Percentiles rank a stretch among this genome's conserved stretches.
phyloP scores from a whole-genome alignment of 306 rosid genomes.

The Chamaecrista fasciculata region DNA sequence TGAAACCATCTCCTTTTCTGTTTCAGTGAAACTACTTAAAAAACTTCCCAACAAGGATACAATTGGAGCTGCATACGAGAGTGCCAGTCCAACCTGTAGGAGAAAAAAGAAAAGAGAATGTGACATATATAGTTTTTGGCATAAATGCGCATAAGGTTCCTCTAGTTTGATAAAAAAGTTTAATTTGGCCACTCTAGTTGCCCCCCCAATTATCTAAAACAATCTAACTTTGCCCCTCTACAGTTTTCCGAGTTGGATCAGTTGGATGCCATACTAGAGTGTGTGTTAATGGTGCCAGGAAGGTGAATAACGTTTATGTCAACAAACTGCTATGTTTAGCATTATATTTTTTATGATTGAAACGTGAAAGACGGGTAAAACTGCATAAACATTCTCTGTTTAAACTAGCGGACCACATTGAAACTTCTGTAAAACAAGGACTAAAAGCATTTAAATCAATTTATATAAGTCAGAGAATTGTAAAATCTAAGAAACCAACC shows the following conservation, averaged over 20 bases:
- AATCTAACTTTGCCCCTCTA: not conserved
- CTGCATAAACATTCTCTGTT: not conserved
- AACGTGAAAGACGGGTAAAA: not conserved
- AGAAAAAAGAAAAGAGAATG: not conserved
- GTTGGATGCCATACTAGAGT: not conserved
- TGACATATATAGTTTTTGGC: conserved; percentile 19
- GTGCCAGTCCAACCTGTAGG: conserved; percentile 87
- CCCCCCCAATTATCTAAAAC: not conserved
- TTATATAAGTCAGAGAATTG: conserved; percentile 28
- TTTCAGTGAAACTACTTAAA: conserved; percentile 89
- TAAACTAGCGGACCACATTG: not conserved
- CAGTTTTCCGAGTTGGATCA: too few species aligned
- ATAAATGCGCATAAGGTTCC: too few species aligned
- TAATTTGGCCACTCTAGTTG: not conserved
- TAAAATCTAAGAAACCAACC: conserved; percentile 50
- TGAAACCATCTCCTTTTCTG: conserved; percentile 98
- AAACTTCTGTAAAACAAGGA: not conserved
- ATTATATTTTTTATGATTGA: not conserved
- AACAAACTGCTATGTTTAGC: not conserved
- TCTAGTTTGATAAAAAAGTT: too few species aligned
- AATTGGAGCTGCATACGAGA: conserved; percentile 89
- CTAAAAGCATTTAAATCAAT: not conserved
- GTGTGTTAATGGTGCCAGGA: not conserved
- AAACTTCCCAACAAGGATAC: conserved; percentile 82
- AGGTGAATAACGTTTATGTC: not conserved